phyloP scores from a whole-genome alignment of 2,329 filamentous ascomycete genomes.

The Colletotrichum coccodes region DNA sequence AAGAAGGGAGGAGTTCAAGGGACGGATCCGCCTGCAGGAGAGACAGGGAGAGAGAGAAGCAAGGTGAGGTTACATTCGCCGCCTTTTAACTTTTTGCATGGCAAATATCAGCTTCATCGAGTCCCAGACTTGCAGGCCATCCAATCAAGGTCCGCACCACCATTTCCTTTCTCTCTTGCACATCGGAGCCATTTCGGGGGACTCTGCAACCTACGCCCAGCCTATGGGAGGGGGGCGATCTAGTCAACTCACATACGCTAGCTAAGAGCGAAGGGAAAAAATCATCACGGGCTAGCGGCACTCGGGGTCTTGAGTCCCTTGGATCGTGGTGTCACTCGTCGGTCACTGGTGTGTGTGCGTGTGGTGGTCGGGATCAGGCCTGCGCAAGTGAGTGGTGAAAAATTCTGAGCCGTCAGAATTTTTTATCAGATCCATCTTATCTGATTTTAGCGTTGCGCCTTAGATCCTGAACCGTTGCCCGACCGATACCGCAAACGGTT shows the following conservation, averaged over 20 bases:
- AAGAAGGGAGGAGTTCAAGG: neutral
- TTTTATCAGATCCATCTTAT: slow-evolving; percentile 34
- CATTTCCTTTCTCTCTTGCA: neutral
- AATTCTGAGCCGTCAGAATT: neutral
- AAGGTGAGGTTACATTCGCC: slow-evolving; percentile 24
- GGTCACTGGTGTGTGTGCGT: neutral
- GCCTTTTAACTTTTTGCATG: slow-evolving; percentile 24
- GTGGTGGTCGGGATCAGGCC: slow-evolving; percentile 4
- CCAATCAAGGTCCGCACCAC: slow-evolving; percentile 9
- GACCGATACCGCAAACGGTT: slow-evolving; percentile 24
- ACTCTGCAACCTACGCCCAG: neutral
- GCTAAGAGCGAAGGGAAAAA: neutral
- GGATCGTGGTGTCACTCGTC: neutral
- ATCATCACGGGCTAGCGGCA: slow-evolving; percentile 7
- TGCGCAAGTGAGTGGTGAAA: neutral
- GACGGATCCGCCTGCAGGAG: neutral
- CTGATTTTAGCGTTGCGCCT: slow-evolving; percentile 21
- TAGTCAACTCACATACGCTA: neutral
- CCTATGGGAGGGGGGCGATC: neutral
- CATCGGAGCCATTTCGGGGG: slow-evolving; percentile 27
- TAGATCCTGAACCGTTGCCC: neutral
- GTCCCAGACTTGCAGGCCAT: neutral
- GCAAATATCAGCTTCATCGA: neutral
- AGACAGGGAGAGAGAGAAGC: neutral
- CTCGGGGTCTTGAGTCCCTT: neutral